These are phyloP conservation scores for Trichoderma brevicompactum DNA, from an alignment of 2,329 filamentous ascomycete genomes.

Conservation along the genomic window DNA sequence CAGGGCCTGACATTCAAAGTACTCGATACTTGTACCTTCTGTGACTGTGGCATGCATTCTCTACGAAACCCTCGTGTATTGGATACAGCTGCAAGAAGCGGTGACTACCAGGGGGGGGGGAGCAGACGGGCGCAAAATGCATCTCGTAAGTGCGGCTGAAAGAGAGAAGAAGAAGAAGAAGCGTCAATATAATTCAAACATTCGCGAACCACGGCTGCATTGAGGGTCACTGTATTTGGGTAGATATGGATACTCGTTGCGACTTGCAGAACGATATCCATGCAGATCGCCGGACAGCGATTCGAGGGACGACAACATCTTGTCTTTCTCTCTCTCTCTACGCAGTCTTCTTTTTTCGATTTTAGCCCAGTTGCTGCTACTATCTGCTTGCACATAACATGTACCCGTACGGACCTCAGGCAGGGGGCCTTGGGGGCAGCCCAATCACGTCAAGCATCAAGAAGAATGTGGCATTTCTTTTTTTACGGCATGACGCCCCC, in stretches of 20 bases:
- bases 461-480: constrained; percentile 9
- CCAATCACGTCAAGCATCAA: background rate
- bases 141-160: constrained; percentile 25
- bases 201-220: background rate
- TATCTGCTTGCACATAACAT: too few relatives aligned
- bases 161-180: background rate
- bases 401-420: too few relatives aligned
- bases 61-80: background rate
- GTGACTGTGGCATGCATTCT: background rate
- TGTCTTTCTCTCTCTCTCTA: too few relatives aligned
- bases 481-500: background rate
- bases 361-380: too few relatives aligned
- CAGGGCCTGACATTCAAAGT: background rate
- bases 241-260: background rate
- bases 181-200: constrained; percentile 14
- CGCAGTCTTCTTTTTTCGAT: too few relatives aligned
- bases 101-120: constrained; percentile 7
- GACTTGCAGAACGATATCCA: too few relatives aligned
- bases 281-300: too few relatives aligned
- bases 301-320: too few relatives aligned
- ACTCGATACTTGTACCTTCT: background rate
- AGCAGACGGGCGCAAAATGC: constrained; percentile 18
- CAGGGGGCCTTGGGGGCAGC: too few relatives aligned
- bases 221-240: background rate
- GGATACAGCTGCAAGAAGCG: constrained; percentile 10